Percentiles rank a stretch among this genome's conserved stretches.
Evolutionary conservation across 106 monocot species (phyloP).

Genomic region (Acorus gramineus): DNA sequence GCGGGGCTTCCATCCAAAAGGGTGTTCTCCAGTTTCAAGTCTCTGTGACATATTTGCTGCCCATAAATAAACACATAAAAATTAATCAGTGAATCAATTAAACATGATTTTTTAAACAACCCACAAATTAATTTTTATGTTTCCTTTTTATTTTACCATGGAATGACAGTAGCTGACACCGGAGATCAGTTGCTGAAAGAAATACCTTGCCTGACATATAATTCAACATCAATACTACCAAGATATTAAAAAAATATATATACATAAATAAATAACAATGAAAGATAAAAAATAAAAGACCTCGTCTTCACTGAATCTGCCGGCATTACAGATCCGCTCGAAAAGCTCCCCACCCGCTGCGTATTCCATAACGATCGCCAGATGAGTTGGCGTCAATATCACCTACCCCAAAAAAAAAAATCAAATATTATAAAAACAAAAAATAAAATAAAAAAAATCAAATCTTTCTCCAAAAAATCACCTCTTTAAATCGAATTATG

Average conservation of each 20-base stretch:
- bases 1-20: conserved; percentile 82
- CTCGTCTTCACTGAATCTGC: conserved; percentile 86
- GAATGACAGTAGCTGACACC: conserved; percentile 91
- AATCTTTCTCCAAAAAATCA: conserved; percentile 1
- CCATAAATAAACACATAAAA: conserved; percentile 1
- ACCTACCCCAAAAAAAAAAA: conserved; percentile 32
- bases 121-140: background rate
- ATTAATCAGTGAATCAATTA: background rate
- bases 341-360: conserved; percentile 95
- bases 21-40: conserved; percentile 90
- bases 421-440: conserved; percentile 1
- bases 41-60: conserved; percentile 79
- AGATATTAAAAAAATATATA: background rate
- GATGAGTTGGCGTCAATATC: conserved; percentile 68
- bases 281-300: conserved; percentile 9
- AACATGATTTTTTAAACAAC: background rate
- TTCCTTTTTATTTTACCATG: conserved; percentile 33
- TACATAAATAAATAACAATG: background rate
- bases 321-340: conserved; percentile 80
- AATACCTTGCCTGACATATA: conserved; percentile 76
- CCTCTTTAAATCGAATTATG: conserved; percentile 95
- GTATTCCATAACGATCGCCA: conserved; percentile 92
- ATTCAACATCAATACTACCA: conserved; percentile 1
- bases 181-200: conserved; percentile 94
- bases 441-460: background rate